A percentile compares a stretch with the other conserved stretches of the same genome.
Evolutionary conservation across 257 asterid genomes (phyloP).

Genomic region (Rubia yunnanensis): DNA sequence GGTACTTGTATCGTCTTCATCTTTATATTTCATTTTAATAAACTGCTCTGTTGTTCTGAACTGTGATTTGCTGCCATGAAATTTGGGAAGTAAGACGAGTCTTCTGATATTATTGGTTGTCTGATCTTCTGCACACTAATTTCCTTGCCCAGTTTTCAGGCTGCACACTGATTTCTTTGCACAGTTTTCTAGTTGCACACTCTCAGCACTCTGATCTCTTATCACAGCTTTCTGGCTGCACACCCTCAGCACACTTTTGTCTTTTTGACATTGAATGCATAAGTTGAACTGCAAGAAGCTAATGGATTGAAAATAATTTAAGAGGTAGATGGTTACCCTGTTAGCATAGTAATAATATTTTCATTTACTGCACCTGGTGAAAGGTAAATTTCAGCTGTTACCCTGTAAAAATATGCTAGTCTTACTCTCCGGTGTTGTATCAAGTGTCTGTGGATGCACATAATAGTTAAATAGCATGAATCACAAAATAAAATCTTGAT

Average conservation of each 20-base stretch:
- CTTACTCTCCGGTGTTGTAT: neutral
- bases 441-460: neutral
- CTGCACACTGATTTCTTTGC: neutral
- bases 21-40: neutral
- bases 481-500: neutral
- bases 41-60: neutral
- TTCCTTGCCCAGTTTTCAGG: neutral
- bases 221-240: neutral
- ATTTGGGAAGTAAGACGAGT: neutral
- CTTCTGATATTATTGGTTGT: neutral
- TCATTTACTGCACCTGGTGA: neutral
- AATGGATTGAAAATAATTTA: neutral
- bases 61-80: neutral
- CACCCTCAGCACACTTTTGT: neutral
- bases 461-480: neutral
- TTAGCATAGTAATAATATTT: neutral
- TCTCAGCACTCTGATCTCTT: neutral
- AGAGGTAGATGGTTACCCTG: neutral
- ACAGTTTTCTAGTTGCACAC: neutral
- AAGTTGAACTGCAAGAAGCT: neutral
- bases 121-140: neutral
- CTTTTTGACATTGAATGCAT: neutral
- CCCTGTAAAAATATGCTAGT: neutral
- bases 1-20: slow-evolving; percentile 29
- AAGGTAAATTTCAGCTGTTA: neutral